Evolutionary conservation across 1,284 basidiomycete genomes (phyloP).

Genomic region (Ganoderma lingzhi): DNA sequence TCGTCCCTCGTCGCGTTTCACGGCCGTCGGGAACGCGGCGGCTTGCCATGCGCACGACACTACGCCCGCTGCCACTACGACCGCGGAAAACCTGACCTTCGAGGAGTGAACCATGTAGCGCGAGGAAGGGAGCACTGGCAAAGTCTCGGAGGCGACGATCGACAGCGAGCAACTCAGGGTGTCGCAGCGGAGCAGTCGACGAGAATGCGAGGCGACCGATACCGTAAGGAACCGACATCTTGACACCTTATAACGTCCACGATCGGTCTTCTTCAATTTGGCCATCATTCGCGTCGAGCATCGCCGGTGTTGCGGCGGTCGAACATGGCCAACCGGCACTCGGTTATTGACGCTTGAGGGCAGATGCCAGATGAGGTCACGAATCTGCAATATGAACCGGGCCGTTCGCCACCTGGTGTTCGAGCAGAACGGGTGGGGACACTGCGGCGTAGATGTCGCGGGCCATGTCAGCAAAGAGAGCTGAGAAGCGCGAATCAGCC

Average conservation of each 20-base stretch:
- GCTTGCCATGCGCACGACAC: background rate
- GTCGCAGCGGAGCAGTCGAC: background rate
- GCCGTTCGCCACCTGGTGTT: background rate
- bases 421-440: background rate
- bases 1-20: background rate
- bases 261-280: too few species aligned
- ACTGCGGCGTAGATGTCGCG: background rate
- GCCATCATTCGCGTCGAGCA: too few species aligned
- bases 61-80: background rate
- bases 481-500: background rate
- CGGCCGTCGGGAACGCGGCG: background rate
- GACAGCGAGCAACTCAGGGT: background rate
- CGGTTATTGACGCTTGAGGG: background rate
- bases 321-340: background rate
- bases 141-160: too few species aligned
- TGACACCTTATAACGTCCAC: background rate
- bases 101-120: background rate
- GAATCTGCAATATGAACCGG: background rate
- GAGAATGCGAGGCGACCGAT: background rate
- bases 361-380: background rate
- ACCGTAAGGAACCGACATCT: background rate
- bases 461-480: background rate
- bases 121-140: background rate
- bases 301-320: background rate
- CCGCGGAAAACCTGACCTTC: slow-evolving; percentile 42